phyloP scores from a whole-genome alignment of 495 filamentous ascomycete genomes.

The Podospora pseudocomata region DNA sequence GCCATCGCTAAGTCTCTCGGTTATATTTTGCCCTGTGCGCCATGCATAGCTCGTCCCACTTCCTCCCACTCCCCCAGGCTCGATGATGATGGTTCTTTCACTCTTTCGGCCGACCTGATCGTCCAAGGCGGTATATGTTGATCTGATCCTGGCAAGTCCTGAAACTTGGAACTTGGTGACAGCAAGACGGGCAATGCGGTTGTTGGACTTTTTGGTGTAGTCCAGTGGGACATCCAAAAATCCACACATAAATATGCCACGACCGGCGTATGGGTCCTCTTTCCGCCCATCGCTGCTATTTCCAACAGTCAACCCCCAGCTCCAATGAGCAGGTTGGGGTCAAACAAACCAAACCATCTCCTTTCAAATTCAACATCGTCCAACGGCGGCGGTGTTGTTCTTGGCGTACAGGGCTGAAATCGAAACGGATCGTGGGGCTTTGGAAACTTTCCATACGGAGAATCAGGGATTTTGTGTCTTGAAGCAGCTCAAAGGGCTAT shows the following conservation, averaged over 20 bases:
- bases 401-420: slow-evolving; percentile 42
- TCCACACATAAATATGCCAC: slow-evolving; percentile 45
- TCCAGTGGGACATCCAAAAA: slow-evolving; percentile 48
- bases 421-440: slow-evolving; percentile 38
- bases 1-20: slow-evolving; percentile 38
- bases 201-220: slow-evolving; percentile 42
- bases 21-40: slow-evolving; percentile 34
- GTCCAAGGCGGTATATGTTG: background rate
- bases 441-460: slow-evolving; percentile 40
- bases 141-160: slow-evolving; percentile 32
- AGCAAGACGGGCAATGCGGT: slow-evolving; percentile 42
- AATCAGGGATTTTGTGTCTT: background rate
- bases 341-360: slow-evolving; percentile 41
- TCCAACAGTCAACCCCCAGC: slow-evolving; percentile 33
- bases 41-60: slow-evolving; percentile 42
- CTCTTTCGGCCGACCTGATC: slow-evolving; percentile 34
- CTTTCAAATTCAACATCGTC: slow-evolving; percentile 30
- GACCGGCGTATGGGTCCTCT: slow-evolving; percentile 34
- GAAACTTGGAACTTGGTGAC: slow-evolving; percentile 46
- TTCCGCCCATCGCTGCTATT: background rate
- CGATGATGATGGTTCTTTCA: slow-evolving; percentile 45
- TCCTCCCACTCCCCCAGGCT: slow-evolving; percentile 47
- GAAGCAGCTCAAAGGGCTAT: background rate
- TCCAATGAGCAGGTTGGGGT: slow-evolving; percentile 42
- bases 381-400: slow-evolving; percentile 36